Evolutionary conservation across 73 alveolate species (phyloP).

Genomic region (Paramecium tetraurelia): DNA sequence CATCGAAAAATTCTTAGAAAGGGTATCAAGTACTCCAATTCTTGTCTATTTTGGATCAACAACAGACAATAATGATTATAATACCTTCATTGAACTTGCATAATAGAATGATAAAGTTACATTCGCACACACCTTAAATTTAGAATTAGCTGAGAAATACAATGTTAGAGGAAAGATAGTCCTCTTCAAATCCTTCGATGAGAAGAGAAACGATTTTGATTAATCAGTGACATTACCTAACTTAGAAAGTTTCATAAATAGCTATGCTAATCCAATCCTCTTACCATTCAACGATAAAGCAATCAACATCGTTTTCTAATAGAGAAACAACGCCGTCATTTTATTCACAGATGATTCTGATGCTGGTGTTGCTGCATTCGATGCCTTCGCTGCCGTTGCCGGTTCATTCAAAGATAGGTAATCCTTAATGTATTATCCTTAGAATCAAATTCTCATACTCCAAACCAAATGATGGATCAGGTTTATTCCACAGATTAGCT

Average conservation of each 20-base stretch:
- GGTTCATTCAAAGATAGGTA: conserved; percentile 71
- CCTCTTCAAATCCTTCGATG: conserved; percentile 83
- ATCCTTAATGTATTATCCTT: background rate
- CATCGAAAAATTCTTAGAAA: conserved; percentile 66
- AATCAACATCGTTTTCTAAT: conserved; percentile 83
- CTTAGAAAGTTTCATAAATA: conserved; percentile 70
- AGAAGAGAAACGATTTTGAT: conserved; percentile 69
- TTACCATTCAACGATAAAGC: conserved; percentile 88
- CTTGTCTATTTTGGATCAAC: conserved; percentile 62
- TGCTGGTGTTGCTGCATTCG: conserved; percentile 63
- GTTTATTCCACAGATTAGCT: conserved; percentile 76
- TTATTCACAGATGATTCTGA: conserved; percentile 81
- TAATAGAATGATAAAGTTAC: conserved; percentile 73
- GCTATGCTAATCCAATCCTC: conserved; percentile 80
- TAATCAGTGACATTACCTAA: conserved; percentile 68
- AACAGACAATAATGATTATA: conserved; percentile 65
- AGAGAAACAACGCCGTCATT: conserved; percentile 83
- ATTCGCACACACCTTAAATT: conserved; percentile 73
- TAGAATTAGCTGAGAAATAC: conserved; percentile 64
- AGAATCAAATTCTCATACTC: conserved; percentile 74
- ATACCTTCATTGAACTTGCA: conserved; percentile 77
- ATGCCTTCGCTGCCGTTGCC: conserved; percentile 77
- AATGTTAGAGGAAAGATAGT: conserved; percentile 70
- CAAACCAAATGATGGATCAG: conserved; percentile 79
- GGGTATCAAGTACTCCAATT: background rate